Conservation (phyloP, 495 filamentous ascomycete genomes). For the Penicillium canariense region DNA sequence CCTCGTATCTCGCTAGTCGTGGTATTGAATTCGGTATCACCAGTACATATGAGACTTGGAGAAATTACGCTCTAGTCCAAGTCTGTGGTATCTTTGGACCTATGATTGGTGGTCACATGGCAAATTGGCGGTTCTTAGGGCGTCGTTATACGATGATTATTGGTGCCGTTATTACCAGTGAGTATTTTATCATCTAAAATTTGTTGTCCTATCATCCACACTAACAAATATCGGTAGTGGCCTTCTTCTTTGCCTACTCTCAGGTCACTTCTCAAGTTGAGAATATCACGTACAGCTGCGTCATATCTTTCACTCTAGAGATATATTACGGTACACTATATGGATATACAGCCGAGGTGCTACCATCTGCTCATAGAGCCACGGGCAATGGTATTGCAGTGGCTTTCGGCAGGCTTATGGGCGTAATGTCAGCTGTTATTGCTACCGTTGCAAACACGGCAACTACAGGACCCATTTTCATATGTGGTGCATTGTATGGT, state of each 20-base stretch:
- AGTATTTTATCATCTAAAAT: neutral
- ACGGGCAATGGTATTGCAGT: constrained; percentile 44
- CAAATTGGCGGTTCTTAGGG: constrained; percentile 33
- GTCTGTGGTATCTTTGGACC: constrained; percentile 39
- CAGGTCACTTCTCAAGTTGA: constrained; percentile 38
- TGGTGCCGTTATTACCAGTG: constrained; percentile 39
- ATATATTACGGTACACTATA: constrained; percentile 50
- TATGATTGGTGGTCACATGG: constrained; percentile 36
- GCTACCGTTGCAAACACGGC: constrained; percentile 37
- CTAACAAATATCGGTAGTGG: constrained; percentile 21
- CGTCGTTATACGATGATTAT: constrained; percentile 38
- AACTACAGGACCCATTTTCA: constrained; percentile 37
- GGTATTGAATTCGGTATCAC: constrained; percentile 23
- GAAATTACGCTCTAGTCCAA: constrained; percentile 47
- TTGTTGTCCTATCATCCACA: neutral
- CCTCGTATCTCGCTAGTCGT: constrained; percentile 36
- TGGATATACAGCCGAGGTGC: constrained; percentile 46
- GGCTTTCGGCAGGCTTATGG: constrained; percentile 37
- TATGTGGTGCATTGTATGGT: constrained; percentile 36
- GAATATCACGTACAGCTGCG: constrained; percentile 41
- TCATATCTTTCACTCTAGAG: constrained; percentile 41
- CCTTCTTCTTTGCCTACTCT: constrained; percentile 45
- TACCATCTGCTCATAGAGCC: constrained; percentile 43
- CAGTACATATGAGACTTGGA: constrained; percentile 36
- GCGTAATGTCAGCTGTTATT: constrained; percentile 37